Conservation (phyloP, 2,329 filamentous ascomycete species). For the Ophiostoma piceae region DNA sequence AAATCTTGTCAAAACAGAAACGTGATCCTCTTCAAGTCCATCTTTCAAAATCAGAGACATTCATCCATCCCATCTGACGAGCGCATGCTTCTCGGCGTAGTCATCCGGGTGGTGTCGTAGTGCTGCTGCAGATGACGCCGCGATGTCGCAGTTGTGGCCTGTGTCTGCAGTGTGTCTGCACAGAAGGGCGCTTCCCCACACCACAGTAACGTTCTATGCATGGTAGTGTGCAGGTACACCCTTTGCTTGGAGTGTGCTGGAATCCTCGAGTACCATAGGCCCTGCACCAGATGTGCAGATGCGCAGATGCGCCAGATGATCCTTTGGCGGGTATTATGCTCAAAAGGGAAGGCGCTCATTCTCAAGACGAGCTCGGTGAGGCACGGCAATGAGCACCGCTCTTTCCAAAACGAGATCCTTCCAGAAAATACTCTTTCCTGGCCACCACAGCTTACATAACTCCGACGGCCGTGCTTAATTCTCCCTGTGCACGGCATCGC, state of each 20-base stretch:
- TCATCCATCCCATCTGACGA: neutral
- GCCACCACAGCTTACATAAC: neutral
- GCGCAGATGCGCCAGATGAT: neutral
- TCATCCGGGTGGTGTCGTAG: neutral
- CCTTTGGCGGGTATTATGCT: neutral
- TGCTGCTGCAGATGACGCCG: neutral
- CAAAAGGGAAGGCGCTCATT: conserved; percentile 2
- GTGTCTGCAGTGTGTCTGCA: neutral
- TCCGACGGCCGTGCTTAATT: neutral
- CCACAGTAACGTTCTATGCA: neutral
- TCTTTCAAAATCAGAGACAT: neutral
- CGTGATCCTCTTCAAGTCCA: neutral
- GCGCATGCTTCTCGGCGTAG: neutral
- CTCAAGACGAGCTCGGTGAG: neutral
- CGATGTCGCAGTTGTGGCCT: neutral
- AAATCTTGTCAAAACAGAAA: neutral
- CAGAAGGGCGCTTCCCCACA: neutral
- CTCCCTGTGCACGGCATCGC: neutral
- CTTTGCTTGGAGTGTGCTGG: neutral
- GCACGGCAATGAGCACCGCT: neutral
- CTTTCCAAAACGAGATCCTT: neutral
- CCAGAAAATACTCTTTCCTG: neutral
- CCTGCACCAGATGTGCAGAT: neutral
- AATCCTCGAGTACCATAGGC: neutral
- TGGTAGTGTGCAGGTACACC: neutral